Evolutionary conservation across 1,284 basidiomycete genomes (phyloP).

Genomic region (Austroboletus rostrupii): DNA sequence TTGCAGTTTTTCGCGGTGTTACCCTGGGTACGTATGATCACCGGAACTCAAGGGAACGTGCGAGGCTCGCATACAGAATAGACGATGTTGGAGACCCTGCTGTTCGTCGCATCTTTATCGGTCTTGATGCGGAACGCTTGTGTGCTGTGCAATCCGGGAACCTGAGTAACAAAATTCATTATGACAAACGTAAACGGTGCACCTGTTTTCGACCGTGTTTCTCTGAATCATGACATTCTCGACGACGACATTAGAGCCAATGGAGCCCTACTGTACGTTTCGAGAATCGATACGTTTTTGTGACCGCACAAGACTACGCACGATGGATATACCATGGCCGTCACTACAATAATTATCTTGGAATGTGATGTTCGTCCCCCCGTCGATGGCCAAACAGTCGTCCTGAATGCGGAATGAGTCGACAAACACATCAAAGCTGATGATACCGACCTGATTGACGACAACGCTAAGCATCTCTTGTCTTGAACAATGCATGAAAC

Average conservation of each 20-base stretch:
- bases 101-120: slow-evolving; percentile 34
- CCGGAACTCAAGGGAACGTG: background rate
- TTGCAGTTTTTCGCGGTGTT: slow-evolving; percentile 40
- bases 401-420: slow-evolving; percentile 36
- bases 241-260: slow-evolving; percentile 44
- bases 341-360: slow-evolving; percentile 49
- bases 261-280: slow-evolving; percentile 40
- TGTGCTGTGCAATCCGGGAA: background rate
- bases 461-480: slow-evolving; percentile 14
- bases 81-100: slow-evolving; percentile 39
- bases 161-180: background rate
- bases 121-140: slow-evolving; percentile 45
- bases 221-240: slow-evolving; percentile 42
- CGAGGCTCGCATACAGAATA: slow-evolving; percentile 31
- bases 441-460: slow-evolving; percentile 27
- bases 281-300: background rate
- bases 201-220: slow-evolving; percentile 48
- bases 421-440: background rate
- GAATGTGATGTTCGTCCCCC: slow-evolving; percentile 53
- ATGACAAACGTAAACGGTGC: background rate
- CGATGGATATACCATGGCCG: slow-evolving; percentile 61
- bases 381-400: slow-evolving; percentile 62
- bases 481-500: slow-evolving; percentile 8
- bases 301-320: slow-evolving; percentile 17
- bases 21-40: slow-evolving; percentile 26